Percentiles rank a stretch among this genome's conserved stretches.
These are phyloP conservation scores for Thraustochytrium sp. DNA, from an alignment of 352 stramenopile species.

Conservation along the genomic window DNA sequence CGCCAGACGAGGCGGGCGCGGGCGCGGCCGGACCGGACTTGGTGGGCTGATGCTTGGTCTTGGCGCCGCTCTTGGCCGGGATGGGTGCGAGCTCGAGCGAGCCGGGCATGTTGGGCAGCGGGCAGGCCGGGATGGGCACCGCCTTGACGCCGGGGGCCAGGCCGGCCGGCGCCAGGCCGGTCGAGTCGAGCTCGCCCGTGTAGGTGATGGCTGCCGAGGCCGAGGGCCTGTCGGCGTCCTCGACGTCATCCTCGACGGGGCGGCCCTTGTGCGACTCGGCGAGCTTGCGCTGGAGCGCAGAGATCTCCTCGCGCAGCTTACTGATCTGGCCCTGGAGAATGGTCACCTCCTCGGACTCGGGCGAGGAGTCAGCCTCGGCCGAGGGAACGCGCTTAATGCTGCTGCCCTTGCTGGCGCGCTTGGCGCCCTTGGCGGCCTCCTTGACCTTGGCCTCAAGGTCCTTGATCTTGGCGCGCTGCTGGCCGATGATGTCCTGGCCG, in stretches of 20 bases:
- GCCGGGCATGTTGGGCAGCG: constrained; percentile 26
- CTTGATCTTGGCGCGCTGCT: constrained; percentile 37
- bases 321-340: constrained; percentile 24
- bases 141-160: not conserved
- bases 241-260: constrained; percentile 15
- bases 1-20: too few species aligned
- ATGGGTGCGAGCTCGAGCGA: constrained; percentile 42
- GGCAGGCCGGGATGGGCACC: not conserved
- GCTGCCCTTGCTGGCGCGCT: not conserved
- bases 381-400: not conserved
- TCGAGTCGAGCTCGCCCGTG: constrained; percentile 42
- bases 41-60: not conserved
- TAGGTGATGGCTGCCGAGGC: not conserved
- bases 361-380: not conserved
- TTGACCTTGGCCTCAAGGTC: not conserved
- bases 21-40: not conserved
- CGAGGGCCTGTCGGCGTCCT: not conserved
- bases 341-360: not conserved
- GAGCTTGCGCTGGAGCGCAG: constrained; percentile 12
- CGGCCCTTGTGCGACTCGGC: constrained; percentile 11
- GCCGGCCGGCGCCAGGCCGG: constrained; percentile 16
- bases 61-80: constrained; percentile 37
- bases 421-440: not conserved
- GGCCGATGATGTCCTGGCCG: constrained; percentile 26
- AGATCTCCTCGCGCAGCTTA: constrained; percentile 11